Evolutionary conservation across 208 protist genomes (phyloP), one percentile per base, ranked within the genome.

Genomic region (Willaertia magna): DNA sequence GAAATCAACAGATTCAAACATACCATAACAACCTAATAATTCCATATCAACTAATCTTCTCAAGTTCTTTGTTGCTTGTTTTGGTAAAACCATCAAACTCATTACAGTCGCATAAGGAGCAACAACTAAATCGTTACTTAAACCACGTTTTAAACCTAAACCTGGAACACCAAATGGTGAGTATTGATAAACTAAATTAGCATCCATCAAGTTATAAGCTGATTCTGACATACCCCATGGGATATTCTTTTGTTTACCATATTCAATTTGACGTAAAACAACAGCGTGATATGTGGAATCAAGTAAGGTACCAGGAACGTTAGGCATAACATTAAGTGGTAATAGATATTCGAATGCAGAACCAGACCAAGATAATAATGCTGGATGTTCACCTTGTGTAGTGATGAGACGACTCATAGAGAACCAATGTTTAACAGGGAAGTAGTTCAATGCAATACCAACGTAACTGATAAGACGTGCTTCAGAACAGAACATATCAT

Each of bases 221-320:
- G 22, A 40, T 51, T 81, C 76, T n/a, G n/a, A 44, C 7, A 51
- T 47, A 81, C 76, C 76, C 76, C 76, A 81, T 14, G 76, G 76
- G 40, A 81, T 40, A 34, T 81, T 81, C 76, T 81, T 81, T 81
- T 81, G 76, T 51, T 81, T 40, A 81, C 76, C 76, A 40, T 81
- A 81, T 81, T 81, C 76, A 51, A 81, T 81, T 81, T 81, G 76
- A 81, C 76, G 76, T 18, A 42, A 42, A 0, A 81, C 76, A 0
- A 81, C 76, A 39, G 43, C 22, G 34, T 46, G 22, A 26, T 81
- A 81, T 1, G 76, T 81, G 14, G 18, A 40, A 51, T 81, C 76
- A 9, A 81, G 30, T 2, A 81, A 34, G 39, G 76, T 81, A 18
- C 76, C 76, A 6, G 76, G 76, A 47, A 81, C 34, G n/a, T 26